These are phyloP conservation scores for Suhomyces tanzawaensis DNA, from an alignment of 805 yeast genomes.

Conservation along the genomic window DNA sequence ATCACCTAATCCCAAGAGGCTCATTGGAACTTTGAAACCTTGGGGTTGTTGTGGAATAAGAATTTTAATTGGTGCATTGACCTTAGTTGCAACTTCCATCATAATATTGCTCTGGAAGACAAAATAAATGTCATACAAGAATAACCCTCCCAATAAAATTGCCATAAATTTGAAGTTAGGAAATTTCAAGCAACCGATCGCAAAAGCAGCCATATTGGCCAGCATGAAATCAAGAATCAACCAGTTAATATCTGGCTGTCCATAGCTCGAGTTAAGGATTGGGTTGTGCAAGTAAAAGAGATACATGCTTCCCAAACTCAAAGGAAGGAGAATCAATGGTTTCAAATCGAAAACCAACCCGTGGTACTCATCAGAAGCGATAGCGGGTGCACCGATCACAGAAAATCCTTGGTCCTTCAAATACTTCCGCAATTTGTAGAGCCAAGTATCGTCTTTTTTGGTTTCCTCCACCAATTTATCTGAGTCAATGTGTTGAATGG, in stretches of 20 bases:
- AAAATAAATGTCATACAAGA: constrained; percentile 63
- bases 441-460: constrained; percentile 9
- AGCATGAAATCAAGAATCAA: constrained; percentile 44
- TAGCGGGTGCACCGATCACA: constrained; percentile 12
- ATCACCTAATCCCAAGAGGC: constrained; percentile 65
- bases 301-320: constrained; percentile 10
- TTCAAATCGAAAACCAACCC: constrained; percentile 22
- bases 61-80: constrained; percentile 56
- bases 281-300: constrained; percentile 17
- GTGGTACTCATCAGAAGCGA: constrained; percentile 17
- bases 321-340: constrained; percentile 14
- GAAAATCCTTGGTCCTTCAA: constrained; percentile 13
- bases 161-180: constrained; percentile 46
- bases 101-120: constrained; percentile 63
- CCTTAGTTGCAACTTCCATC: constrained; percentile 56
- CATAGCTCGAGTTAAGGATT: constrained; percentile 7
- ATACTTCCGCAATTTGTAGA: constrained; percentile 5
- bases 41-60: constrained; percentile 36
- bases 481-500: constrained; percentile 25
- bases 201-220: constrained; percentile 41
- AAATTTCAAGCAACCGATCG: constrained; percentile 38
- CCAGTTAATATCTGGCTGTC: constrained; percentile 38
- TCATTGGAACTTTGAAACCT: constrained; percentile 15
- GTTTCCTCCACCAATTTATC: constrained; percentile 8
- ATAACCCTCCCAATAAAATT: constrained; percentile 47